Evolutionary conservation across 805 yeast genomes (phyloP).

Genomic region (Schwanniomyces sp.): DNA sequence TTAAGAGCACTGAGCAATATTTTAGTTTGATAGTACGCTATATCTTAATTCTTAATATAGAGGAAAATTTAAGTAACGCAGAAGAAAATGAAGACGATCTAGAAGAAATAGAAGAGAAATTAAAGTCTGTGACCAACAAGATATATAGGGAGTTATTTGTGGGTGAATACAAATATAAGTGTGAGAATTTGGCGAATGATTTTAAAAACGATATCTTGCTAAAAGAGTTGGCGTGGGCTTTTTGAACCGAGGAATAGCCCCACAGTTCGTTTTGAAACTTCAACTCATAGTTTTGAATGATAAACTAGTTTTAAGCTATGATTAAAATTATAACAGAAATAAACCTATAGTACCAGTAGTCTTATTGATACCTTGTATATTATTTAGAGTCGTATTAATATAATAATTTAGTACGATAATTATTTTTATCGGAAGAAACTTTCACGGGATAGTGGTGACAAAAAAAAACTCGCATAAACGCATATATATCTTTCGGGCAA

Average conservation of each 20-base stretch:
- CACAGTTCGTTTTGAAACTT: conserved; percentile 1
- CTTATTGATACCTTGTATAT: no score
- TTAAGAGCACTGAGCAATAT: conserved; percentile 36
- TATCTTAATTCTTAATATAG: conserved; percentile 25
- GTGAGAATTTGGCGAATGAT: conserved; percentile 49
- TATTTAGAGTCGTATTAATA: no score
- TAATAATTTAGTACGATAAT: not conserved
- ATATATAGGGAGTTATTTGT: conserved; percentile 39
- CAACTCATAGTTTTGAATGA: not conserved
- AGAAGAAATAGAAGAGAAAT: conserved; percentile 20
- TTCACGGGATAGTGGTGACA: not conserved
- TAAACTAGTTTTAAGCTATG: no score
- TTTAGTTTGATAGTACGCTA: conserved; percentile 26
- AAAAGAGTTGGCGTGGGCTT: conserved; percentile 33
- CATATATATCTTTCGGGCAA: not conserved
- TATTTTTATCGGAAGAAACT: not conserved
- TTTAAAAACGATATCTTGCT: conserved; percentile 53
- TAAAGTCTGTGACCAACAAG: conserved; percentile 39
- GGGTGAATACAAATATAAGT: conserved; percentile 42
- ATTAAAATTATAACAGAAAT: no score
- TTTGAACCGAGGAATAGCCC: conserved; percentile 7
- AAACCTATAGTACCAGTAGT: no score
- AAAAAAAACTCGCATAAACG: not conserved
- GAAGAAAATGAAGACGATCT: conserved; percentile 27
- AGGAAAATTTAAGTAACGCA: conserved; percentile 8